Percentiles rank a stretch among this genome's conserved stretches.
Evolutionary conservation across 805 yeast species (phyloP).

Genomic region (Isabelozyma heimii): DNA sequence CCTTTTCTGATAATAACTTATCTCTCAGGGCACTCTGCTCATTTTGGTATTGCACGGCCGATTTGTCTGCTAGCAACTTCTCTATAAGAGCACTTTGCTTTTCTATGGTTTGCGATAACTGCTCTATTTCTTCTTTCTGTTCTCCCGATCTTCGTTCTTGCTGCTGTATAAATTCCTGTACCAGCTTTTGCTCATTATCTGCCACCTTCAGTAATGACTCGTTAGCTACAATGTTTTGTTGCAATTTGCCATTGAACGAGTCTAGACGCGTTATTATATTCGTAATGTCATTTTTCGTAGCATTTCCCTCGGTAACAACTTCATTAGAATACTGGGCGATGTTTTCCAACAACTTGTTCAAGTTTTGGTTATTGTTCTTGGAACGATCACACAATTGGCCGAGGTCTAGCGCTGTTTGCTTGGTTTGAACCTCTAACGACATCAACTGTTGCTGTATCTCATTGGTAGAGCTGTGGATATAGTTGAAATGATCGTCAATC

Average conservation of each 20-base stretch:
- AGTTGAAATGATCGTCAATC: slow-evolving; percentile 31
- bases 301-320: slow-evolving; percentile 33
- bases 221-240: neutral
- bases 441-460: slow-evolving; percentile 26
- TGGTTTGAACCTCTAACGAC: slow-evolving; percentile 29
- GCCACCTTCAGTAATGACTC: neutral
- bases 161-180: neutral
- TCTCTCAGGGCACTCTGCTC: neutral
- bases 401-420: slow-evolving; percentile 34
- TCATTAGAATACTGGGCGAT: slow-evolving; percentile 33
- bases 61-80: neutral
- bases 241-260: neutral
- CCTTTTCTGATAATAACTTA: neutral
- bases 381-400: slow-evolving; percentile 36
- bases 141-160: neutral
- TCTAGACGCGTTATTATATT: neutral
- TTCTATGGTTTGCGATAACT: neutral
- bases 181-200: neutral
- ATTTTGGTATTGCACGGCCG: too few species aligned
- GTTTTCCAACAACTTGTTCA: slow-evolving; percentile 31
- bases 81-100: neutral
- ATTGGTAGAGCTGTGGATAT: slow-evolving; percentile 23
- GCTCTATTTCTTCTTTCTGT: neutral
- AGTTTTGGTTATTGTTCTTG: slow-evolving; percentile 38
- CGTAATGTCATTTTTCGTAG: slow-evolving; percentile 28